A percentile compares a stretch with the other conserved stretches of the same genome.
phyloP scores from a whole-genome alignment of 306 rosid genomes.

The Cicer arietinum region DNA sequence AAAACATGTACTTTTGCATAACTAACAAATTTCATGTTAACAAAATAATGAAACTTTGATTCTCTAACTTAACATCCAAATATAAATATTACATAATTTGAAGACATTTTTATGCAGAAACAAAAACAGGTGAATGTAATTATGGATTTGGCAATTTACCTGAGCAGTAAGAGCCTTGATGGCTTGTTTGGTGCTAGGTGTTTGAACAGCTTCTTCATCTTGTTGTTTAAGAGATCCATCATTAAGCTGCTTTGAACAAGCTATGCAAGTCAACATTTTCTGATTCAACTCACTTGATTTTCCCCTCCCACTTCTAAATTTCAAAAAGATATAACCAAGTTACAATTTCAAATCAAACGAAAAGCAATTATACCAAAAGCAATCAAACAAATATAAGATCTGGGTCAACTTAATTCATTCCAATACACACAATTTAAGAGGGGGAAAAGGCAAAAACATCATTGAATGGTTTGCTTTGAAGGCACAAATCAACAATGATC shows the following conservation, averaged over 20 bases:
- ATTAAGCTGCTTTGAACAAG: slow-evolving; percentile 88
- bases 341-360: slow-evolving; percentile 28
- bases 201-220: slow-evolving; percentile 69
- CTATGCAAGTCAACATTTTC: slow-evolving; percentile 90
- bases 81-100: slow-evolving; percentile 19
- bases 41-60: slow-evolving; percentile 10
- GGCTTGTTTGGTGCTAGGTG: slow-evolving; percentile 88
- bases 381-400: slow-evolving; percentile 53
- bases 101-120: slow-evolving; percentile 12
- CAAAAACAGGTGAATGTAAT: neutral
- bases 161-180: slow-evolving; percentile 87
- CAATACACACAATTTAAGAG: neutral
- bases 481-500: slow-evolving; percentile 1
- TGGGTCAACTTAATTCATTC: slow-evolving; percentile 44
- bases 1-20: neutral
- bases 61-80: slow-evolving; percentile 4
- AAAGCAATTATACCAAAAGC: slow-evolving; percentile 23
- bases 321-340: slow-evolving; percentile 34
- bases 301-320: slow-evolving; percentile 22
- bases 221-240: slow-evolving; percentile 85
- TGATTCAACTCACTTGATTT: slow-evolving; percentile 40
- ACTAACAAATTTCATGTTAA: slow-evolving; percentile 15
- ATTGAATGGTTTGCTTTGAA: slow-evolving; percentile 28
- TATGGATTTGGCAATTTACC: slow-evolving; percentile 53
- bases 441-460: slow-evolving; percentile 32